Conservation (phyloP, 805 yeast genomes). For the Maudiozyma bulderi region DNA sequence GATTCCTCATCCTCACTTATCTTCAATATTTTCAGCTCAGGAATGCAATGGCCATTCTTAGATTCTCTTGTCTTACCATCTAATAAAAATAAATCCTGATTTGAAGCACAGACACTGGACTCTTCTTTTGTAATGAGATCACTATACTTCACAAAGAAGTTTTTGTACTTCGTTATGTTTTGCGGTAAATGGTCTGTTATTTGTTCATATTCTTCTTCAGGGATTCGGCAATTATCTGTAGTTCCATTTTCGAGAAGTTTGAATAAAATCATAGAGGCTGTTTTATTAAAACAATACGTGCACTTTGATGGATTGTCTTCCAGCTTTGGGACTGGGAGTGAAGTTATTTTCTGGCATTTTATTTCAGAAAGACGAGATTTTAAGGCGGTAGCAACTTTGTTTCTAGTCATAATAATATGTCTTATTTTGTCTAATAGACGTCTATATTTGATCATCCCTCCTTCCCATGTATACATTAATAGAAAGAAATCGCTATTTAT, state of each 20-base stretch:
- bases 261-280: slow-evolving; percentile 57
- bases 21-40: slow-evolving; percentile 37
- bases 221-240: slow-evolving; percentile 44
- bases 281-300: slow-evolving; percentile 48
- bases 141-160: slow-evolving; percentile 69
- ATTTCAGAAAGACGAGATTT: slow-evolving; percentile 32
- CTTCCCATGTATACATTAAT: slow-evolving; percentile 62
- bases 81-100: slow-evolving; percentile 51
- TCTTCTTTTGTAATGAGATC: slow-evolving; percentile 65
- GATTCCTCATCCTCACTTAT: slow-evolving; percentile 12
- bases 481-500: slow-evolving; percentile 55
- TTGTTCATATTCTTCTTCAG: slow-evolving; percentile 36
- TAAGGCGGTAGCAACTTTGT: slow-evolving; percentile 51
- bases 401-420: slow-evolving; percentile 62
- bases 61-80: slow-evolving; percentile 50
- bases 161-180: slow-evolving; percentile 32
- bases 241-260: slow-evolving; percentile 51
- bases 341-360: slow-evolving; percentile 1
- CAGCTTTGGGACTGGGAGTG: slow-evolving; percentile 41
- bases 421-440: slow-evolving; percentile 48
- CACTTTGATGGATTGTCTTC: slow-evolving; percentile 29
- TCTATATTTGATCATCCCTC: slow-evolving; percentile 45
- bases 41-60: slow-evolving; percentile 48
- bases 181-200: slow-evolving; percentile 41
- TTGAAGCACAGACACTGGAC: slow-evolving; percentile 39